These are phyloP conservation scores for Colletotrichum chrysophilum DNA, from an alignment of 2,329 filamentous ascomycete genomes.

Conservation along the genomic window DNA sequence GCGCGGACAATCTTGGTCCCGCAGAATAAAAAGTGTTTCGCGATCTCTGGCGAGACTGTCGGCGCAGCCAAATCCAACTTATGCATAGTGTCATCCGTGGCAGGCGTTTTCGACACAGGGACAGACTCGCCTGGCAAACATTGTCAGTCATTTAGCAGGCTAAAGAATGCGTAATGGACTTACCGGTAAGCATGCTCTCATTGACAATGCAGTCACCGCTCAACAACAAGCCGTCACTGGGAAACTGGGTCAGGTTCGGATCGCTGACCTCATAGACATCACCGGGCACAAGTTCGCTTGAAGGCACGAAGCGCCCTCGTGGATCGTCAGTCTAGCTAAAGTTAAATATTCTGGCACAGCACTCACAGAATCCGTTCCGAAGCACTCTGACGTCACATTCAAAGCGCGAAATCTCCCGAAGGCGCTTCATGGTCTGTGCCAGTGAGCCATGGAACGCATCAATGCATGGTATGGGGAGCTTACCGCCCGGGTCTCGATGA, in stretches of 20 bases:
- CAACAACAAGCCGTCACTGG: conserved; percentile 88
- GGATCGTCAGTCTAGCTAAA: background rate
- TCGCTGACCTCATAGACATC: conserved; percentile 98
- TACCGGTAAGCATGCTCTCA: conserved; percentile 92
- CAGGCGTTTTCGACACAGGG: conserved; percentile 89
- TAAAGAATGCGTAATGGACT: background rate
- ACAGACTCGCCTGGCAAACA: conserved; percentile 77
- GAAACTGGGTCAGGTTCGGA: conserved; percentile 84
- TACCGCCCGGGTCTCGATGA: conserved; percentile 86
- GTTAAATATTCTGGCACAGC: background rate
- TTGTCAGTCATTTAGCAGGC: background rate
- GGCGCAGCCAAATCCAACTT: conserved; percentile 80
- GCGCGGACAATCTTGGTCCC: conserved; percentile 96
- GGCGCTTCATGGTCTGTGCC: conserved; percentile 79
- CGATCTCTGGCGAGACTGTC: conserved; percentile 81
- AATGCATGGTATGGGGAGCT: conserved; percentile 31
- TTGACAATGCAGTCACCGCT: conserved; percentile 98
- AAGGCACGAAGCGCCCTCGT: conserved; percentile 78
- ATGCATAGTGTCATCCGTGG: conserved; percentile 79
- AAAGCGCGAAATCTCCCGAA: conserved; percentile 91
- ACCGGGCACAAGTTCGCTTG: conserved; percentile 88
- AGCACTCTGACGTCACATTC: conserved; percentile 95
- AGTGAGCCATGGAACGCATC: conserved; percentile 1
- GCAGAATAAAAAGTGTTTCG: conserved; percentile 89
- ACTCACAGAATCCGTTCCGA: conserved; percentile 88